Evolutionary conservation across 352 stramenopile species (phyloP), one percentile per base, ranked within the genome.

Genomic region (Phytophthora pini): DNA sequence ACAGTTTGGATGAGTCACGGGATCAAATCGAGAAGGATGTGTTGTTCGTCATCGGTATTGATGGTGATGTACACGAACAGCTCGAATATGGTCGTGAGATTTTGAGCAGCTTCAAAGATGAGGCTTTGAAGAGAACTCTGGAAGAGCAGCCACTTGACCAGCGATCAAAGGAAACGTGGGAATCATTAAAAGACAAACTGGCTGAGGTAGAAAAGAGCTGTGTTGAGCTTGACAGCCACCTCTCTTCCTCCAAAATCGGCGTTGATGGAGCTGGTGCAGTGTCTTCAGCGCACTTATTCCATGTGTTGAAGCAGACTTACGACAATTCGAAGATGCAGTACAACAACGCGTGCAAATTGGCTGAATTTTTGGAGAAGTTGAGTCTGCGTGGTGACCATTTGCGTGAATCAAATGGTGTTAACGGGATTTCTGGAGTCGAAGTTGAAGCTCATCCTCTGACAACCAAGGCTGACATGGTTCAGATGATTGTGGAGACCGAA

Each of bases 311-410:
- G 56, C 79, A 90, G 34, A 92, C 83, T 36, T 92, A 90, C 47
- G 81, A 92, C 54, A 89, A 70, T 31, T 90, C 83, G 13, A 92
- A 92, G 70, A 56, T 82, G 41, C 79, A 92, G 65, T 92, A 92
- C 59, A 89, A 92, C 67, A 77, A 71, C 13, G 81, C 80, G 13
- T 89, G 70, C 34, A 65, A 77, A 7, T 43, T 92, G 12, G 68
- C 81, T 49, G 70, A 88, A 34, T 56, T 85, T 24, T 49, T 92
- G 32, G 77, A 88, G 27, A 79, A 77, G 8, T 32, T 91, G 43
- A 89, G 57, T 53, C 34, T 92, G 53, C 59, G 60, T 51, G 68
- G 62, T 13, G 68, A 84, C 26, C 61, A 20, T 12, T 55, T 65
- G 45, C 20, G 58, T 43, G 73, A 57, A 53, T 56, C 60, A 10